Evolutionary conservation across 139 green algal genomes (phyloP).

Genomic region (Chlamydomonas sphaeroides): DNA sequence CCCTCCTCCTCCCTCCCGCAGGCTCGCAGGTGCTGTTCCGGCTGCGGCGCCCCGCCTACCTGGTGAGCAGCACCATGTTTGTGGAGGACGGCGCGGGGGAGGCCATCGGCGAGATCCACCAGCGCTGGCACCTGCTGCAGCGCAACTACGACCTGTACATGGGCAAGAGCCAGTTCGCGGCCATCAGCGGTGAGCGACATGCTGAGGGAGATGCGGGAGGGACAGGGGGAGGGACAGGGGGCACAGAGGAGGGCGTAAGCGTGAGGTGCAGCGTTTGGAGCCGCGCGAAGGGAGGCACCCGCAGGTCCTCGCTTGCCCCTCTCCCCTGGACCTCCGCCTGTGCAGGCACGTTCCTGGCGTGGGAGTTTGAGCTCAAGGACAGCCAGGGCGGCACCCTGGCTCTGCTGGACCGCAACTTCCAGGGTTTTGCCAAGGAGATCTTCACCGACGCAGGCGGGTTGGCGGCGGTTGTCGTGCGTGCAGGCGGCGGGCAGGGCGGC

Average conservation of each 20-base stretch:
- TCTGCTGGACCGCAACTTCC: slow-evolving; percentile 91
- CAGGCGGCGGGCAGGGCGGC: too few species aligned
- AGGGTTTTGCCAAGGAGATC: slow-evolving; percentile 81
- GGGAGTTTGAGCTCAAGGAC: slow-evolving; percentile 91
- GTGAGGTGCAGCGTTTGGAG: too few species aligned
- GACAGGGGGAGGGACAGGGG: too few species aligned
- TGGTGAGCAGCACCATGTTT: slow-evolving; percentile 79
- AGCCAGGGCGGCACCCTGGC: slow-evolving; percentile 73
- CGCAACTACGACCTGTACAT: slow-evolving; percentile 90
- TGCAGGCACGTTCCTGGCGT: slow-evolving; percentile 79
- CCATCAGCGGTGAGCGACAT: slow-evolving; percentile 34
- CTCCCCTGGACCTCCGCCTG: too few species aligned
- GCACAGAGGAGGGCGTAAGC: too few species aligned
- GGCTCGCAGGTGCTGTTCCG: slow-evolving; percentile 76
- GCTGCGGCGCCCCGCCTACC: slow-evolving; percentile 80
- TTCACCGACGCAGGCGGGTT: slow-evolving; percentile 67
- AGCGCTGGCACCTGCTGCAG: slow-evolving; percentile 82
- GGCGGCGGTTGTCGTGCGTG: too few species aligned
- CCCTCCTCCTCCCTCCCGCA: background rate
- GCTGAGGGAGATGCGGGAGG: background rate
- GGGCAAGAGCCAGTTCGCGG: slow-evolving; percentile 55
- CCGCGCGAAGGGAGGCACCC: background rate
- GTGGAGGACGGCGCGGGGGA: slow-evolving; percentile 57
- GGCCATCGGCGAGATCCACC: slow-evolving; percentile 75
- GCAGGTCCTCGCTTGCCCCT: background rate